Percentiles rank a stretch among this genome's conserved stretches.
Conservation (phyloP, 1,284 basidiomycete genomes). For the Naganishia sp. region DNA sequence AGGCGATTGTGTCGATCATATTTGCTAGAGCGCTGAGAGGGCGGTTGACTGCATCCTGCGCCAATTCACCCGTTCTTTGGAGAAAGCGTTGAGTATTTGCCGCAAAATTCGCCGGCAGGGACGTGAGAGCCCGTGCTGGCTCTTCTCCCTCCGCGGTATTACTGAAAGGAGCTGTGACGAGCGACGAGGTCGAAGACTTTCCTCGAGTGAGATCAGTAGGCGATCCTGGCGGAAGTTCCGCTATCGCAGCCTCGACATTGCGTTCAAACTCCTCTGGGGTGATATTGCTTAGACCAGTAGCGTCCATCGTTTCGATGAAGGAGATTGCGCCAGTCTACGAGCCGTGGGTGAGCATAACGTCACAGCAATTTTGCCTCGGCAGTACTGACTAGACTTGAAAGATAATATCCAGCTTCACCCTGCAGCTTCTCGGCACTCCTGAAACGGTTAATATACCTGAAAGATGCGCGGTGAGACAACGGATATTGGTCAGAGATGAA, state of each 20-base stretch:
- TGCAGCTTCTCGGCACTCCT: slow-evolving; percentile 83
- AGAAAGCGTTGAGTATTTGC: slow-evolving; percentile 79
- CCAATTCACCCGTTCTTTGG: slow-evolving; percentile 75
- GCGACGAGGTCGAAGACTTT: slow-evolving; percentile 43
- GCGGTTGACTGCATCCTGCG: slow-evolving; percentile 69
- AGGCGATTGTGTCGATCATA: slow-evolving; percentile 69
- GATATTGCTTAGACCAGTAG: slow-evolving; percentile 86
- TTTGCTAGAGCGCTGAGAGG: slow-evolving; percentile 81
- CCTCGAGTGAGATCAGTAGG: slow-evolving; percentile 50
- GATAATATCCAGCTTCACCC: slow-evolving; percentile 95
- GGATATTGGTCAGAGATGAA: neutral
- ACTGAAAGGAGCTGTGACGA: slow-evolving; percentile 46
- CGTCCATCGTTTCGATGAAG: slow-evolving; percentile 97
- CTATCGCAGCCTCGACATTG: slow-evolving; percentile 75
- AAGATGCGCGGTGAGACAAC: slow-evolving; percentile 3
- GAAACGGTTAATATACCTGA: slow-evolving; percentile 92
- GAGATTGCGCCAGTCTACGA: slow-evolving; percentile 81
- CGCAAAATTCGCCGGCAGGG: slow-evolving; percentile 63
- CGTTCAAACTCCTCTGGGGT: slow-evolving; percentile 88
- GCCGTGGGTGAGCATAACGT: neutral
- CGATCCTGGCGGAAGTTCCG: slow-evolving; percentile 63
- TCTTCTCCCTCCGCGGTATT: slow-evolving; percentile 74
- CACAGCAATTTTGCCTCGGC: slow-evolving; percentile 3
- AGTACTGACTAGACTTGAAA: slow-evolving; percentile 78
- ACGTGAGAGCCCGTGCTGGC: slow-evolving; percentile 71